Conservation (phyloP, 257 asterid genomes). For the Nemophila menziesii region DNA sequence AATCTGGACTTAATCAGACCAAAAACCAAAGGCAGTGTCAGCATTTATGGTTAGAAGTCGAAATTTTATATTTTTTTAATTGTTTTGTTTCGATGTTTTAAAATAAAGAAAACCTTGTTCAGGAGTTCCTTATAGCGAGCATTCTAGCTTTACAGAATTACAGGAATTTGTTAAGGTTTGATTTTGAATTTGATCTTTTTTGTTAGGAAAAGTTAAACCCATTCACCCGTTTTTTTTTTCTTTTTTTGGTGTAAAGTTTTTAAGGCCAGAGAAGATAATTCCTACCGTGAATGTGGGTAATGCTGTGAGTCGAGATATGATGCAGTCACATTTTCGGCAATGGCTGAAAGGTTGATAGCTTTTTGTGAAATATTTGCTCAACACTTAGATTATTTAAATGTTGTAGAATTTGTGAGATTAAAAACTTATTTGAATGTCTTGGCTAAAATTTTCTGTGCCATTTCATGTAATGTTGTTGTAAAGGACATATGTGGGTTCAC, state of each 20-base stretch:
- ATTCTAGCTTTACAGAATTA: slow-evolving; percentile 22
- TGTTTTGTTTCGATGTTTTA: background rate
- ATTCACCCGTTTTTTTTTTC: background rate
- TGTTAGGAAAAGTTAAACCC: too few species aligned
- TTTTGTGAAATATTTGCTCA: background rate
- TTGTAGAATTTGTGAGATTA: too few species aligned
- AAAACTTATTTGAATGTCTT: too few species aligned
- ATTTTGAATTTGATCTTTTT: background rate
- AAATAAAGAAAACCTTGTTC: slow-evolving; percentile 4
- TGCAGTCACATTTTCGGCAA: slow-evolving; percentile 22
- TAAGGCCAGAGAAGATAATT: slow-evolving; percentile 20
- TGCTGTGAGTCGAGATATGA: slow-evolving; percentile 19
- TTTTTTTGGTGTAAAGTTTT: slow-evolving; percentile 7
- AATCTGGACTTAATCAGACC: slow-evolving; percentile 15
- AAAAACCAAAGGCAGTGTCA: slow-evolving; percentile 15
- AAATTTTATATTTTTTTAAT: background rate
- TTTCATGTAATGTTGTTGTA: too few species aligned
- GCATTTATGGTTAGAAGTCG: slow-evolving; percentile 19
- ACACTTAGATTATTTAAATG: too few species aligned
- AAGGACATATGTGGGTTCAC: too few species aligned
- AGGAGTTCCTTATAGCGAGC: slow-evolving; percentile 25
- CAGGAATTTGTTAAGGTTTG: slow-evolving; percentile 23
- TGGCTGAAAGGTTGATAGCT: slow-evolving; percentile 18
- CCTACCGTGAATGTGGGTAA: slow-evolving; percentile 24
- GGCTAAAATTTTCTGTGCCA: too few species aligned